phyloP scores from a whole-genome alignment of 2,329 filamentous ascomycete genomes.

The Colletotrichum sp. region DNA sequence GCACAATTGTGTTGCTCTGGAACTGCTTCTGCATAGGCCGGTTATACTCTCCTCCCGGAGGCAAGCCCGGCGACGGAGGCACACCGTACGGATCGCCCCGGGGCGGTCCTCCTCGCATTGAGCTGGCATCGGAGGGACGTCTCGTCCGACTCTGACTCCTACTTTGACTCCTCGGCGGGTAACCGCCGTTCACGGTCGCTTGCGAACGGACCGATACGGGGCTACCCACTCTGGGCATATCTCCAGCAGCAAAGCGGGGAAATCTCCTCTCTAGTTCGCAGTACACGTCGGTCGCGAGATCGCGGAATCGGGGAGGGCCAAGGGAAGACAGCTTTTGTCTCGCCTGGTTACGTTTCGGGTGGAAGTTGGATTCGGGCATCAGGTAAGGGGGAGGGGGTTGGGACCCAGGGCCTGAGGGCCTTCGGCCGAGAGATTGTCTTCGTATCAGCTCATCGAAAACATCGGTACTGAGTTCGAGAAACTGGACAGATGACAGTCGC shows the following conservation, averaged over 20 bases:
- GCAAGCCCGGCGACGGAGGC: slow-evolving; percentile 62
- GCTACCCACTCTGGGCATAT: slow-evolving; percentile 72
- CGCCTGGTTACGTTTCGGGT: slow-evolving; percentile 98
- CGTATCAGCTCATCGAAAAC: slow-evolving; percentile 94
- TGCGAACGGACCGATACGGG: slow-evolving; percentile 68
- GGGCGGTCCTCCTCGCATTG: slow-evolving; percentile 53
- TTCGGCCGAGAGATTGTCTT: slow-evolving; percentile 71
- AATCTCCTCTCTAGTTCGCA: slow-evolving; percentile 92
- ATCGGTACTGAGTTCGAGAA: slow-evolving; percentile 96
- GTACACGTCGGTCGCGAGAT: slow-evolving; percentile 94
- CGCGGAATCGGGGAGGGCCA: slow-evolving; percentile 83
- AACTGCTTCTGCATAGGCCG: slow-evolving; percentile 87
- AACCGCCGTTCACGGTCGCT: slow-evolving; percentile 62
- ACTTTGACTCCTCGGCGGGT: slow-evolving; percentile 55
- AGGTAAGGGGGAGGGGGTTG: slow-evolving; percentile 72
- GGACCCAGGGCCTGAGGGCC: slow-evolving; percentile 54
- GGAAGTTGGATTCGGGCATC: slow-evolving; percentile 85
- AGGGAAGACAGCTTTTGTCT: slow-evolving; percentile 92
- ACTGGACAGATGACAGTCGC: slow-evolving; percentile 87
- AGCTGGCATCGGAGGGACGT: slow-evolving; percentile 66
- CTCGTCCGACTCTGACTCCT: slow-evolving; percentile 58
- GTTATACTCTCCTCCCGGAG: slow-evolving; percentile 67
- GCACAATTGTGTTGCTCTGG: slow-evolving; percentile 94
- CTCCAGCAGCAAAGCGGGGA: slow-evolving; percentile 75
- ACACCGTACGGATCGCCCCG: slow-evolving; percentile 52